Conservation (phyloP, 352 stramenopile species). For the Phytopythium litorale region DNA sequence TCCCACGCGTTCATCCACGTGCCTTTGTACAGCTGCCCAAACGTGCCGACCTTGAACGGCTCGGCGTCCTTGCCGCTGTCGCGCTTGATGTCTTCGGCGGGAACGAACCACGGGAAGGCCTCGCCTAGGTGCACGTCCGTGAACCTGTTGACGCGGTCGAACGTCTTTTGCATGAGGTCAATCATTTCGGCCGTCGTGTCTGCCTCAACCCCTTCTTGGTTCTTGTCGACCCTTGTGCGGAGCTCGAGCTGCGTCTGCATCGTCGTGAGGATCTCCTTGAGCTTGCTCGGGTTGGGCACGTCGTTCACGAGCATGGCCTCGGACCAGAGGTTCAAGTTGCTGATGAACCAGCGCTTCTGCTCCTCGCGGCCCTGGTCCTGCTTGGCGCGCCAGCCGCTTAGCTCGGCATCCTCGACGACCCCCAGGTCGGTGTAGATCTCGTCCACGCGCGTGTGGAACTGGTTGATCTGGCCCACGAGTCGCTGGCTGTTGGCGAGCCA, state of each 20-base stretch:
- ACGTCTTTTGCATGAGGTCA: slow-evolving; percentile 8
- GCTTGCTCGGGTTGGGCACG: slow-evolving; percentile 14
- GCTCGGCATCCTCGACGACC: background rate
- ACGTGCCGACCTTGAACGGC: slow-evolving; percentile 8
- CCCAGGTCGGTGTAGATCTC: slow-evolving; percentile 7
- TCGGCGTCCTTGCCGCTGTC: slow-evolving; percentile 6
- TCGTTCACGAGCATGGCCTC: slow-evolving; percentile 13
- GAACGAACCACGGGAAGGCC: slow-evolving; percentile 23
- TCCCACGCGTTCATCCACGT: slow-evolving; percentile 12
- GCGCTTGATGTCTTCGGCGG: slow-evolving; percentile 14
- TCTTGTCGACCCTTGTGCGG: background rate
- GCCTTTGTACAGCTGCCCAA: slow-evolving; percentile 9
- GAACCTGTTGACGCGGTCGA: slow-evolving; percentile 10
- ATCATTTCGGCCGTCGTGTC: slow-evolving; percentile 4
- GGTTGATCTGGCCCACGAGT: slow-evolving; percentile 5
- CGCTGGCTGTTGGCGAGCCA: slow-evolving; percentile 17
- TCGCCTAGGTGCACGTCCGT: slow-evolving; percentile 6
- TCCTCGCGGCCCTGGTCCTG: slow-evolving; percentile 4
- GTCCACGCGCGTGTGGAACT: slow-evolving; percentile 14
- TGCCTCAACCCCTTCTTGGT: too few species aligned
- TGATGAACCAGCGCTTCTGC: slow-evolving; percentile 11
- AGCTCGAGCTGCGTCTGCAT: slow-evolving; percentile 1
- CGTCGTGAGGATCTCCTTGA: slow-evolving; percentile 16
- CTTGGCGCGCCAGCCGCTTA: slow-evolving; percentile 8
- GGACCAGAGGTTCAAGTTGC: background rate